Percentiles rank a stretch among this genome's conserved stretches.
phyloP scores from a whole-genome alignment of 2,329 filamentous ascomycete genomes.

The Chrysoporthe cubensis region DNA sequence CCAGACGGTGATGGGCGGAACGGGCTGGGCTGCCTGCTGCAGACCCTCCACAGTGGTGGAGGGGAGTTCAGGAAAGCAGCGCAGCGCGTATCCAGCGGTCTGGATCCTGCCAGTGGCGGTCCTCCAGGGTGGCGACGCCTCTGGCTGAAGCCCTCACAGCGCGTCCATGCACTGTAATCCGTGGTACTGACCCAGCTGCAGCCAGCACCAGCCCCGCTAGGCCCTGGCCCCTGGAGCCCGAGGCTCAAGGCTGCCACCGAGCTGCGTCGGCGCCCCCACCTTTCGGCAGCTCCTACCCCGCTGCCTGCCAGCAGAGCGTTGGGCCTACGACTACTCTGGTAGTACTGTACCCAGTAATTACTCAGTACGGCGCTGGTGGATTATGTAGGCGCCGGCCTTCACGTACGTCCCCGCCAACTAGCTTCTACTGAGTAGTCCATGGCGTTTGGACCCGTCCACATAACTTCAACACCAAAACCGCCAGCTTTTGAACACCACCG shows the following conservation, averaged over 20 bases:
- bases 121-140: neutral
- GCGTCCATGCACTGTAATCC: neutral
- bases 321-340: neutral
- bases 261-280: conserved; percentile 12
- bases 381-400: conserved; percentile 1
- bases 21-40: neutral
- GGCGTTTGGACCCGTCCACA: neutral
- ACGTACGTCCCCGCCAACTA: conserved; percentile 5
- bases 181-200: too few relatives aligned
- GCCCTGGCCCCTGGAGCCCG: too few relatives aligned
- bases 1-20: too few relatives aligned
- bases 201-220: too few relatives aligned
- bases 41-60: neutral
- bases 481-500: neutral
- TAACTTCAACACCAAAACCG: conserved; percentile 8
- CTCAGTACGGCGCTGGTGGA: too few relatives aligned
- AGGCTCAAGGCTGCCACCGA: conserved; percentile 16
- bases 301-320: conserved; percentile 15
- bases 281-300: neutral
- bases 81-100: too few relatives aligned
- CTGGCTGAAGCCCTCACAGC: neutral
- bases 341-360: too few relatives aligned
- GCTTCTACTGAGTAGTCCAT: neutral
- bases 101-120: neutral
- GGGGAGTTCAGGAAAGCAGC: neutral